Evolutionary conservation across 106 monocot species (phyloP), one percentile per base, ranked within the genome.

Genomic region (Ottelia alismoides): DNA sequence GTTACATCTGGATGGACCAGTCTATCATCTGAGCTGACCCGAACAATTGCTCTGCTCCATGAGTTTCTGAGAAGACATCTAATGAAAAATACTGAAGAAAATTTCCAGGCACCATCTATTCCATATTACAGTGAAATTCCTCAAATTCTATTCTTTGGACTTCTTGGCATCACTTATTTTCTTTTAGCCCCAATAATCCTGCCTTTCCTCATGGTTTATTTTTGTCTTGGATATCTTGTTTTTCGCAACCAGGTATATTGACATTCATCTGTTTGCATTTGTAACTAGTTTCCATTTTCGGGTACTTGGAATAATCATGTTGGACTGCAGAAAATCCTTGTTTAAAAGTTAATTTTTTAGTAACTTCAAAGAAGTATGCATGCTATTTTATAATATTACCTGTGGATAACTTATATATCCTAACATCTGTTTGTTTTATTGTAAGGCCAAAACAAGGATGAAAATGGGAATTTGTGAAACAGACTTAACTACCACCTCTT

Each of bases 181-280:
- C 26, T 98, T 28, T 62, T 90, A 57, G 73, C 85, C 20, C 98
- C 98, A 30, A 25, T 98, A 30, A 98, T 98, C 70, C 75, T 98
- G 10, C 98, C 90, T 30, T 98, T 98, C 53, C 64, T 90, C 45
- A 52, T 98, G 73, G 62, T 98, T 65, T 98, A 74, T 64, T 89
- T 98, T 70, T 83, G 79, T 57, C 63, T 82, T 64, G 98, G 98
- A 22, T 90, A 86, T 56, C 70, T 98, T 28, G 62, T 98, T 29
- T 98, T 82, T 49, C 98, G 98, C 44, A 90, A 98, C 65, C 98
- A 90, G 90, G 98, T 90, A 30, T n/a, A n/a, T n/a, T n/a, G n/a
- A n/a, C n/a, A n/a, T n/a, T n/a, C n/a, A n/a, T n/a, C n/a, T n/a
- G n/a, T n/a, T n/a, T n/a, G n/a, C n/a, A n/a, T n/a, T n/a, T n/a